These are phyloP conservation scores for Colletotrichum neosansevieriae DNA, from an alignment of 2,329 filamentous ascomycete genomes.

Conservation along the genomic window DNA sequence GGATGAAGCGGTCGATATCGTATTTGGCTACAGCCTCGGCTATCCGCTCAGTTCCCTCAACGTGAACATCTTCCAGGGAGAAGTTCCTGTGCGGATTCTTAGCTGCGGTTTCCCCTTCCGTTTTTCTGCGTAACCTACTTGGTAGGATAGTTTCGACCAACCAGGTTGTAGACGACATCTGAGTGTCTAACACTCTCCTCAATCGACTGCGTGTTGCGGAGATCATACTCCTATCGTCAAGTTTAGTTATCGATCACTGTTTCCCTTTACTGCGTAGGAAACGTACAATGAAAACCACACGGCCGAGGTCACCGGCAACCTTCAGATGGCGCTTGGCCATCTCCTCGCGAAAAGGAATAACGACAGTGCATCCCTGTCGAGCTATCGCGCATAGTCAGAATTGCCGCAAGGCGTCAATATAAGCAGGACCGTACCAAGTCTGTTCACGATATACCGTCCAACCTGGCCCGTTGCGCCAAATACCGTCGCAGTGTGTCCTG, in stretches of 20 bases:
- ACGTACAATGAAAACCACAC: slow-evolving; percentile 83
- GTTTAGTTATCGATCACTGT: slow-evolving; percentile 14
- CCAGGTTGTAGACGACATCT: slow-evolving; percentile 96
- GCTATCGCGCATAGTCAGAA: slow-evolving; percentile 63
- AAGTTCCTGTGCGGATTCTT: slow-evolving; percentile 80
- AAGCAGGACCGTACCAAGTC: slow-evolving; percentile 71
- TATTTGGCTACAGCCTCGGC: slow-evolving; percentile 96
- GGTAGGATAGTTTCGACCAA: slow-evolving; percentile 94
- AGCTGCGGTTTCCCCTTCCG: slow-evolving; percentile 42
- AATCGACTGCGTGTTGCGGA: slow-evolving; percentile 93
- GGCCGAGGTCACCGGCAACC: slow-evolving; percentile 92
- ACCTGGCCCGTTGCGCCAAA: slow-evolving; percentile 97
- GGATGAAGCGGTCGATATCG: slow-evolving; percentile 95
- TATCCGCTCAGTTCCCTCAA: slow-evolving; percentile 93
- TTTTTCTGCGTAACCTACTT: slow-evolving; percentile 70
- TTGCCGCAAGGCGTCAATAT: slow-evolving; percentile 41
- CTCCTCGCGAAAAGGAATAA: slow-evolving; percentile 94
- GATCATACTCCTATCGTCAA: slow-evolving; percentile 82
- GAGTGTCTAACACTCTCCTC: slow-evolving; percentile 97
- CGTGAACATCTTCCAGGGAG: slow-evolving; percentile 89
- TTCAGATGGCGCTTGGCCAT: slow-evolving; percentile 98
- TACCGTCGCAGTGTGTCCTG: slow-evolving; percentile 95
- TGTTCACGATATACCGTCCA: slow-evolving; percentile 97
- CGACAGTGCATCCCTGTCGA: slow-evolving; percentile 91
- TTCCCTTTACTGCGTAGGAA: background rate